Conservation (phyloP, 2,329 filamentous ascomycete species). For the Lecanosticta acicola region DNA sequence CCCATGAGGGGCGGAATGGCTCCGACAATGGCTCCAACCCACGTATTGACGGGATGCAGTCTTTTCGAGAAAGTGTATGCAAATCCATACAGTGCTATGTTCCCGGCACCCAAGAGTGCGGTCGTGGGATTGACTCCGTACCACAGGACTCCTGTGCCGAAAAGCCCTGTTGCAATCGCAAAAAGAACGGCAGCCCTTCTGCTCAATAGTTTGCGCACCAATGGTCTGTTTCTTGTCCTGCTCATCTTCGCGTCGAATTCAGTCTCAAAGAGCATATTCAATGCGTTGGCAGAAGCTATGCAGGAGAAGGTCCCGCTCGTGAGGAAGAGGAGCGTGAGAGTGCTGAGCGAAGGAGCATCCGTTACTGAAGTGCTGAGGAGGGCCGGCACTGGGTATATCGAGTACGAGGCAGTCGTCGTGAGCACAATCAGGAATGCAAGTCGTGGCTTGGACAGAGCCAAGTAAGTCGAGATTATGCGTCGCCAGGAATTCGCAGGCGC, state of each 20-base stretch:
- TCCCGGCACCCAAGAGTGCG: constrained; percentile 73
- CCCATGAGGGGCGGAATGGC: constrained; percentile 96
- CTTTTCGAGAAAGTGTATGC: constrained; percentile 91
- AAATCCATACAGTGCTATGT: constrained; percentile 85
- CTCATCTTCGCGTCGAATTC: constrained; percentile 87
- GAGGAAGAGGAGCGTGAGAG: constrained; percentile 86
- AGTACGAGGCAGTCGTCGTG: constrained; percentile 84
- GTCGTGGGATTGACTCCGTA: constrained; percentile 92
- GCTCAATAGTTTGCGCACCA: constrained; percentile 75
- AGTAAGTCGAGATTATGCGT: constrained; percentile 70
- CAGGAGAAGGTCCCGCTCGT: constrained; percentile 79
- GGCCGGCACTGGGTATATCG: constrained; percentile 84
- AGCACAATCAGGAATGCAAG: constrained; percentile 87
- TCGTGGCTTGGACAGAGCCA: constrained; percentile 92
- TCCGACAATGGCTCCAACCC: constrained; percentile 88
- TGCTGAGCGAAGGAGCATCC: constrained; percentile 71
- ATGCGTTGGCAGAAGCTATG: constrained; percentile 82
- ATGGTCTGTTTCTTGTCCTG: constrained; percentile 81
- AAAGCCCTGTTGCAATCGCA: constrained; percentile 63
- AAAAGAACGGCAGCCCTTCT: constrained; percentile 68
- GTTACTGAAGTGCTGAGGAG: constrained; percentile 68
- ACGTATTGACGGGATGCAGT: constrained; percentile 81
- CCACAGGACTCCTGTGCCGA: constrained; percentile 70
- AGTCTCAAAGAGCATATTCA: constrained; percentile 97
- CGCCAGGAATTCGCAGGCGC: constrained; percentile 53